Conservation (phyloP, 495 filamentous ascomycete genomes). For the Trichoderma virens region DNA sequence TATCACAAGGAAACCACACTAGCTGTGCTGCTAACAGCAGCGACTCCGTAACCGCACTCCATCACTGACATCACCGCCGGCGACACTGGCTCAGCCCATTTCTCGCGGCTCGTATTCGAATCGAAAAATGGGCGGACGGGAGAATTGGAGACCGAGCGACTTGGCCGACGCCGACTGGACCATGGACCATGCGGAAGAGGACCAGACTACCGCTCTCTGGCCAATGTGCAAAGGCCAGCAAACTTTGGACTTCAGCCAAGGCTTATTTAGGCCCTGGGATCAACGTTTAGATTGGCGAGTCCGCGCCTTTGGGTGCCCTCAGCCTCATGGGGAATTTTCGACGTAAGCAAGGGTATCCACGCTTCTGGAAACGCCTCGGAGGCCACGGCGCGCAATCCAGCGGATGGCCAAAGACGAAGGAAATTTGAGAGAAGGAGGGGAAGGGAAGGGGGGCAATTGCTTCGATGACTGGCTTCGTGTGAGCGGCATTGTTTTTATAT, state of each 20-base stretch:
- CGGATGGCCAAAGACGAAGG: constrained; percentile 21
- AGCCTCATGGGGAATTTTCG: background rate
- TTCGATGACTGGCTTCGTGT: too few relatives aligned
- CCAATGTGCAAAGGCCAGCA: background rate
- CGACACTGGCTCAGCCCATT: background rate
- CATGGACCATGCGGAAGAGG: background rate
- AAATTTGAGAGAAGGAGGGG: constrained; percentile 16
- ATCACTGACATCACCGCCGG: background rate
- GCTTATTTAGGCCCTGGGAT: background rate
- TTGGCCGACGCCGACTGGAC: background rate
- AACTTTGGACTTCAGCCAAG: background rate
- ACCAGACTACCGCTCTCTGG: background rate
- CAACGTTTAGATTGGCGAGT: constrained; percentile 4
- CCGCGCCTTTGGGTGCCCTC: background rate
- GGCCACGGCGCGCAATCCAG: constrained; percentile 23
- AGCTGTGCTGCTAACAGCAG: background rate
- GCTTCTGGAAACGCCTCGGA: background rate
- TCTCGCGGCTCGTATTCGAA: constrained; percentile 1
- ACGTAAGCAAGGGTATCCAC: background rate
- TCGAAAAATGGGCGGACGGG: background rate
- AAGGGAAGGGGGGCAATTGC: constrained; percentile 28
- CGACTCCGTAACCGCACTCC: background rate
- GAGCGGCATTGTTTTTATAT: too few relatives aligned
- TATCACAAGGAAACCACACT: background rate
- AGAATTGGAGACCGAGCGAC: background rate